A percentile compares a stretch with the other conserved stretches of the same genome.
These are phyloP conservation scores for Beverwykella pulmonaria DNA, from an alignment of 495 filamentous ascomycete species.

Conservation along the genomic window DNA sequence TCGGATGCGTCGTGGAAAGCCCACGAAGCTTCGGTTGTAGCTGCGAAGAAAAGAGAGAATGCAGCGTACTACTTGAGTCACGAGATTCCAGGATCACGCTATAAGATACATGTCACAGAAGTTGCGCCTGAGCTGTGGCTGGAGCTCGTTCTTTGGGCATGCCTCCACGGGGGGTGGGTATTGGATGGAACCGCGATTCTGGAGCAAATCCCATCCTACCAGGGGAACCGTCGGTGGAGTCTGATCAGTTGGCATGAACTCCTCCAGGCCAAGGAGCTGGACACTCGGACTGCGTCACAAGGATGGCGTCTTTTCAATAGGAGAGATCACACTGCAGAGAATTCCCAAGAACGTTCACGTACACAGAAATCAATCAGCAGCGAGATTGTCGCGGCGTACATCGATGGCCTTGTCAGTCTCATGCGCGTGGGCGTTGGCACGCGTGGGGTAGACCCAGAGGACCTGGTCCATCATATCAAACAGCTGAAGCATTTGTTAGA, in stretches of 20 bases:
- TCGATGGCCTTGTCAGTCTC: constrained; percentile 55
- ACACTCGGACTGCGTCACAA: constrained; percentile 2
- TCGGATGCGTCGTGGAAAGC: constrained; percentile 65
- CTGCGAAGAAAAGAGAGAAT: constrained; percentile 52
- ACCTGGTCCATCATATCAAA: constrained; percentile 36
- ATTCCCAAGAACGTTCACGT: constrained; percentile 13
- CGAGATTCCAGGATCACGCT: constrained; percentile 56
- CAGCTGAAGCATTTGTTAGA: constrained; percentile 46
- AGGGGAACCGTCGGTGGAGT: constrained; percentile 40
- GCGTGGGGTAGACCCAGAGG: constrained; percentile 28
- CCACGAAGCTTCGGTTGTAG: constrained; percentile 52
- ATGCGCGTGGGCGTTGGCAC: constrained; percentile 43
- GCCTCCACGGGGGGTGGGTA: constrained; percentile 63
- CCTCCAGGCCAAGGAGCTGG: constrained; percentile 13
- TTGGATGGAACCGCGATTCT: constrained; percentile 57
- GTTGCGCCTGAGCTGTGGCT: constrained; percentile 65
- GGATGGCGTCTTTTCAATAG: constrained; percentile 6
- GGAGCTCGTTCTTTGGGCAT: constrained; percentile 68
- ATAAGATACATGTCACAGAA: constrained; percentile 55
- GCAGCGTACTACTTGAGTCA: constrained; percentile 45
- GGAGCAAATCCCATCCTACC: constrained; percentile 43
- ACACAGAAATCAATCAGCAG: constrained; percentile 56
- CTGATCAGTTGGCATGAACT: constrained; percentile 47
- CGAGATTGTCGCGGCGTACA: constrained; percentile 59
- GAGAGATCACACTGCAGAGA: background rate